A percentile compares a stretch with the other conserved stretches of the same genome.
Evolutionary conservation across 495 filamentous ascomycete genomes (phyloP).

Genomic region (Rostrohypoxylon terebratum): DNA sequence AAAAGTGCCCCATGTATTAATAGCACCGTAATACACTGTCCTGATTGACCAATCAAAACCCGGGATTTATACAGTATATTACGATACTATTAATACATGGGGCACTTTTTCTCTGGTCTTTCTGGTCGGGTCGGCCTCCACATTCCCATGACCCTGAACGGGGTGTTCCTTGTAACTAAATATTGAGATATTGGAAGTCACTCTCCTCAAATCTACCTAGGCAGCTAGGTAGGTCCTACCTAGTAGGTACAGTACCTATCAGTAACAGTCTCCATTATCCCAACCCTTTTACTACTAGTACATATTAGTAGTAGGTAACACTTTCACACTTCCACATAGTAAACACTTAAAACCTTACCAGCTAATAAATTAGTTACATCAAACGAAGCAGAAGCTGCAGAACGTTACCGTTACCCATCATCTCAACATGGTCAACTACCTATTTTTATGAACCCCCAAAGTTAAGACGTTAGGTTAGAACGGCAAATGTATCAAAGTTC

Average conservation of each 20-base stretch:
- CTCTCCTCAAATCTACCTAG: background rate
- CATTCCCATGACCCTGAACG: background rate
- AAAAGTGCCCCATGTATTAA: too few relatives aligned
- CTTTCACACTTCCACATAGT: too few relatives aligned
- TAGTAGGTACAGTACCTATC: too few relatives aligned
- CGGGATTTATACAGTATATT: too few relatives aligned
- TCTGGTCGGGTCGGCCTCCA: background rate
- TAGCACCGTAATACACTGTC: too few relatives aligned
- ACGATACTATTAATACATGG: too few relatives aligned
- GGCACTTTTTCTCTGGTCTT: too few relatives aligned
- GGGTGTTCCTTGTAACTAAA: constrained; percentile 20
- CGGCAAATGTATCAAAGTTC: constrained; percentile 10
- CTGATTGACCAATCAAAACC: too few relatives aligned
- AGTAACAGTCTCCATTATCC: background rate
- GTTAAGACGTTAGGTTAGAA: constrained; percentile 13
- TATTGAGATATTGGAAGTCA: background rate
- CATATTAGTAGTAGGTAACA: too few relatives aligned
- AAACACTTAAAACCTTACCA: constrained; percentile 4
- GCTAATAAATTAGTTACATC: constrained; percentile 5
- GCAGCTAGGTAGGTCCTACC: too few relatives aligned
- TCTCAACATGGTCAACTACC: background rate
- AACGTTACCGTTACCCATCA: background rate
- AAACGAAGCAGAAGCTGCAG: constrained; percentile 7
- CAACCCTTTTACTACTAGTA: background rate
- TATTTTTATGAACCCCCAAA: constrained; percentile 14